Evolutionary conservation across 2,329 filamentous ascomycete species (phyloP).

Genomic region (Sporothrix brasiliensis): DNA sequence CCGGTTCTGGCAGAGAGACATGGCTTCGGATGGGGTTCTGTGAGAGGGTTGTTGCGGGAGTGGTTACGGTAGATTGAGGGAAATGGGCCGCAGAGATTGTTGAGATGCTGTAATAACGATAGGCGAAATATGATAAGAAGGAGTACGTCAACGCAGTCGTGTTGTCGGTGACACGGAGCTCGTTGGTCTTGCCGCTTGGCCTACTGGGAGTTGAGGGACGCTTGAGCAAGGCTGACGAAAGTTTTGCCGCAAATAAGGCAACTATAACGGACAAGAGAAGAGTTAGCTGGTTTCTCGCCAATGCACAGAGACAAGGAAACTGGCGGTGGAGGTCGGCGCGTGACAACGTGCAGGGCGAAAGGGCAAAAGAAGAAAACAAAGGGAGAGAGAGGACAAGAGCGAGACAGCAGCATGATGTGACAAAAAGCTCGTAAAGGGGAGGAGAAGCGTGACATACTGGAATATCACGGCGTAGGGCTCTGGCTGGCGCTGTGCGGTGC

Average conservation of each 20-base stretch:
- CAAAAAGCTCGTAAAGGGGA: not conserved
- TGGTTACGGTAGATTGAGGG: not conserved
- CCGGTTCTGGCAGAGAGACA: slow-evolving; percentile 88
- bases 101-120: not conserved
- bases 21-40: slow-evolving; percentile 45
- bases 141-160: not conserved
- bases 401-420: not conserved
- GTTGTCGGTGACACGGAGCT: not conserved
- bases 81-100: not conserved
- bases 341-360: slow-evolving; percentile 8
- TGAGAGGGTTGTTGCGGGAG: not conserved
- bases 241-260: not conserved
- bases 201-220: not conserved
- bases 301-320: not conserved
- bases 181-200: not conserved
- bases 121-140: not conserved
- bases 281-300: not conserved
- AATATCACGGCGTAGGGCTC: not conserved
- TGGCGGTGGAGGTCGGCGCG: slow-evolving; percentile 7
- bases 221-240: not conserved
- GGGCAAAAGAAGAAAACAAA: not conserved
- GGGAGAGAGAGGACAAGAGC: not conserved
- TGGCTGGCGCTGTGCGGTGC: not conserved
- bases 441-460: not conserved
- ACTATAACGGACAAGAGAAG: not conserved